phyloP scores from a whole-genome alignment of 108 stramenopile genomes.

The Fragilariopsis cylindrus region DNA sequence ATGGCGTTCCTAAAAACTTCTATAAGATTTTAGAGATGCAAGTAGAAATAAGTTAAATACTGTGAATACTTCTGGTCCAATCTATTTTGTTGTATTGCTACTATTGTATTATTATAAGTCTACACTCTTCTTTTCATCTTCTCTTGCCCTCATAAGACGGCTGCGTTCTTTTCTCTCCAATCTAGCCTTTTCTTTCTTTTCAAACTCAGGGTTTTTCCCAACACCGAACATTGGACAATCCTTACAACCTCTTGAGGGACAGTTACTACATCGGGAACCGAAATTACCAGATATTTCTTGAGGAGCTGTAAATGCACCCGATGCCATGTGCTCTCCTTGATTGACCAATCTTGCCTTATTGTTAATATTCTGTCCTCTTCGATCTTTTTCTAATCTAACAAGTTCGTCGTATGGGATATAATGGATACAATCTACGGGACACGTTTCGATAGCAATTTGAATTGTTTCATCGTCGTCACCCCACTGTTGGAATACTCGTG shows the following conservation, averaged over 20 bases:
- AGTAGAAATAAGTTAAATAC: too few relatives aligned
- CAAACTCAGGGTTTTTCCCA: constrained; percentile 86
- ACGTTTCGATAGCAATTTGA: constrained; percentile 84
- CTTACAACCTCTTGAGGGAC: constrained; percentile 54
- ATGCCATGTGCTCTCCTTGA: constrained; percentile 59
- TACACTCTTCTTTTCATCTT: constrained; percentile 88
- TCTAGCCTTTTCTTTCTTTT: constrained; percentile 64
- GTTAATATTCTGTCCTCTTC: constrained; percentile 86
- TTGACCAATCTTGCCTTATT: constrained; percentile 85
- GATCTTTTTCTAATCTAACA: constrained; percentile 73
- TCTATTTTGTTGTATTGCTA: neutral
- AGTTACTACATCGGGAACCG: constrained; percentile 80
- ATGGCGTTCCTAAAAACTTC: too few relatives aligned
- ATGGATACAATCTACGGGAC: constrained; percentile 94
- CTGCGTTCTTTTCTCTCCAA: constrained; percentile 53
- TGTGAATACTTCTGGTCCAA: too few relatives aligned
- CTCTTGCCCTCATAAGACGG: constrained; percentile 71
- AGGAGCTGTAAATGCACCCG: constrained; percentile 57
- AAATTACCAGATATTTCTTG: constrained; percentile 78
- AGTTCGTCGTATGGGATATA: constrained; percentile 89
- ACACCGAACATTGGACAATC: constrained; percentile 83
- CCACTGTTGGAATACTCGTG: constrained; percentile 90
- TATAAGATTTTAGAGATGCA: too few relatives aligned
- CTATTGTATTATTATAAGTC: constrained; percentile 66
- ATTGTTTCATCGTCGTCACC: constrained; percentile 90